A percentile compares a stretch with the other conserved stretches of the same genome.
phyloP scores from a whole-genome alignment of 73 alveolate genomes.

The Uronychia setigera region DNA sequence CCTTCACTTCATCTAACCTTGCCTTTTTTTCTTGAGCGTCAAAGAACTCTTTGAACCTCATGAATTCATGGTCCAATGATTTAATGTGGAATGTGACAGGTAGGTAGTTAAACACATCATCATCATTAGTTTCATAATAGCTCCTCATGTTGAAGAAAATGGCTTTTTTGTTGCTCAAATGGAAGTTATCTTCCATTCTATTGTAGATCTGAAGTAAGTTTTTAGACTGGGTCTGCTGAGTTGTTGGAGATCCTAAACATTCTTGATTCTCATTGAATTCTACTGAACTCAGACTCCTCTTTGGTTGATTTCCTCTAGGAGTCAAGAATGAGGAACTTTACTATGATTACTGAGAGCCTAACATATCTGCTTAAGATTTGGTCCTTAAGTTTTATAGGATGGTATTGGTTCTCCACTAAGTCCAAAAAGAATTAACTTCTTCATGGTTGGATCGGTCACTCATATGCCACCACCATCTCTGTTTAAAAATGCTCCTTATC shows the following conservation, averaged over 20 bases:
- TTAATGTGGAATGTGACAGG: constrained; percentile 36
- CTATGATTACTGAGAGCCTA: constrained; percentile 4
- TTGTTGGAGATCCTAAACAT: too few relatives aligned
- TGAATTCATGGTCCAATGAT: constrained; percentile 12
- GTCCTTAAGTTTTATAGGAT: constrained; percentile 20
- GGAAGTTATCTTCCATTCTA: constrained; percentile 34
- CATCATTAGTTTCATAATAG: constrained; percentile 14
- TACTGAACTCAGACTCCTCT: too few relatives aligned
- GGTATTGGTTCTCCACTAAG: constrained; percentile 36
- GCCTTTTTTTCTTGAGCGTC: not conserved
- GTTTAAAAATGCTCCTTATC: constrained; percentile 18
- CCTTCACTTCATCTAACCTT: not conserved
- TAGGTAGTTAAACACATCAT: constrained; percentile 2
- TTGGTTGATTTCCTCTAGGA: too few relatives aligned
- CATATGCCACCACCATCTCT: constrained; percentile 49
- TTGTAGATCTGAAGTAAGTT: constrained; percentile 12
- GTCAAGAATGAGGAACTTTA: too few relatives aligned
- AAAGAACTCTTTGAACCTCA: constrained; percentile 24
- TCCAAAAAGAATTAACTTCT: constrained; percentile 34
- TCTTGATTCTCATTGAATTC: too few relatives aligned
- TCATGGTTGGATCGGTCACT: constrained; percentile 12
- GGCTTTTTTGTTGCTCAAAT: constrained; percentile 40
- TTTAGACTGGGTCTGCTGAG: not conserved
- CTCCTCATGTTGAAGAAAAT: constrained; percentile 26
- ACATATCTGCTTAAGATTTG: constrained; percentile 3